Percentiles rank a stretch among this genome's conserved stretches.
Evolutionary conservation across 441 rosid genomes (phyloP).

Genomic region (Bocquillonia castaneifolia): DNA sequence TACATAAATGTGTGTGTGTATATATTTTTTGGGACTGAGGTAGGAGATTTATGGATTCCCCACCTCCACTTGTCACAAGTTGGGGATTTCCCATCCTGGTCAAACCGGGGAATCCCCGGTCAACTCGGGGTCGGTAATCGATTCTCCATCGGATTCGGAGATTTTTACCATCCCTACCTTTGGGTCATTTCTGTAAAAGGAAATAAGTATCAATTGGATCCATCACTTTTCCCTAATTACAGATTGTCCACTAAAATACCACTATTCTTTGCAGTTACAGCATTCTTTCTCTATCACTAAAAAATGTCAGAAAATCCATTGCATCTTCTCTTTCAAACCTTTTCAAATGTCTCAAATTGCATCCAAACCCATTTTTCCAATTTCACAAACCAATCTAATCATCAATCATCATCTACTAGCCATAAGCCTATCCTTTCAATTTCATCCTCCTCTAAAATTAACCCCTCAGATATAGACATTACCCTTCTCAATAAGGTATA

Average conservation of each 20-base stretch:
- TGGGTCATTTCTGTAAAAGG: too few species aligned
- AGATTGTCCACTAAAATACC: background rate
- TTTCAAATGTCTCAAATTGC: slow-evolving; percentile 43
- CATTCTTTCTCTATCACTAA: background rate
- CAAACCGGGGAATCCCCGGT: too few species aligned
- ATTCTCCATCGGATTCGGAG: too few species aligned
- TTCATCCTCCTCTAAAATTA: slow-evolving; percentile 32
- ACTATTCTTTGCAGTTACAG: background rate
- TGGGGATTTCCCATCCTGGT: too few species aligned
- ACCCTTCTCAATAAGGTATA: slow-evolving; percentile 45
- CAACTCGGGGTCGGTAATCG: too few species aligned
- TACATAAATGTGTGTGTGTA: too few species aligned
- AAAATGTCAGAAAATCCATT: slow-evolving; percentile 56
- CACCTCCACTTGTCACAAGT: too few species aligned
- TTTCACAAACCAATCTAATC: slow-evolving; percentile 28
- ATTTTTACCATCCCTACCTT: too few species aligned
- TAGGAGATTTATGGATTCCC: too few species aligned
- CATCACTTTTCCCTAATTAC: background rate
- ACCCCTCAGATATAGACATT: slow-evolving; percentile 23
- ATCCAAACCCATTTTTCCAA: slow-evolving; percentile 57
- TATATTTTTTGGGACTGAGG: too few species aligned
- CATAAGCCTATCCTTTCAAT: slow-evolving; percentile 33
- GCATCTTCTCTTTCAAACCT: slow-evolving; percentile 39
- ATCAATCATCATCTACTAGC: slow-evolving; percentile 12
- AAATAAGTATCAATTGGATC: background rate